Evolutionary conservation across 1,284 basidiomycete species (phyloP), one percentile per base, ranked within the genome.

Genomic region (Phylloporus sp.): DNA sequence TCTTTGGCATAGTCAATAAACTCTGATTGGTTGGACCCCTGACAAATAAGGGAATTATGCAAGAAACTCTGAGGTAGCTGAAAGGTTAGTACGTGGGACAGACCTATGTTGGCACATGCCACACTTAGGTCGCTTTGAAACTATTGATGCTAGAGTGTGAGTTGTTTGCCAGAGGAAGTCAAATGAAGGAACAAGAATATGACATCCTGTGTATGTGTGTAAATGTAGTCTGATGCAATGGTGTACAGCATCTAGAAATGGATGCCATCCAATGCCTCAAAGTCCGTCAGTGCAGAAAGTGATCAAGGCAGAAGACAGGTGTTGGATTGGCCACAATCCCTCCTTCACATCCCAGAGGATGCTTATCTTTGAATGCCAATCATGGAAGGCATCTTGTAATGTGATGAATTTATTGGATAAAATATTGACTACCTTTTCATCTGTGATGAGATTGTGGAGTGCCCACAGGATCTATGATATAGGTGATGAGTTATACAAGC

Each of bases 271-370:
- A 49, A 40, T 50, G 40, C 46, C 58, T 76, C 61, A 78, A 32
- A 78, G 69, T 63, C 69, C 72, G 60, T 77, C 79, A 22, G 24
- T 68, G 66, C 67, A 64, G 22, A 72, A 62, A 26, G 60, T 42
- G 47, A 69, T 64, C 66, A 79, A 74, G 3, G 77, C 66, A 5
- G 80, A 74, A 26, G 86, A 84, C 37, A 92, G 75, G 28, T 86
- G 81, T 69, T 90, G 88, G 47, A 95, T 93, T 3, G 93, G 94
- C 69, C 93, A 90, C 22, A 95, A 77, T 74, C 95, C 93, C 69
- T 88, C 84, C 76, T 94, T 94, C 60, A 95, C 79, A 64, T 95
- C 94, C 47, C 91, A 84, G 42, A 95, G 78, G 42, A 92, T 87
- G 37, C 84, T 81, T 17, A 91, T 93, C 77, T 87, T 90, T 11